These are phyloP conservation scores for Arabidopsis hybrid DNA, from an alignment of 441 rosid genomes.

Conservation along the genomic window DNA sequence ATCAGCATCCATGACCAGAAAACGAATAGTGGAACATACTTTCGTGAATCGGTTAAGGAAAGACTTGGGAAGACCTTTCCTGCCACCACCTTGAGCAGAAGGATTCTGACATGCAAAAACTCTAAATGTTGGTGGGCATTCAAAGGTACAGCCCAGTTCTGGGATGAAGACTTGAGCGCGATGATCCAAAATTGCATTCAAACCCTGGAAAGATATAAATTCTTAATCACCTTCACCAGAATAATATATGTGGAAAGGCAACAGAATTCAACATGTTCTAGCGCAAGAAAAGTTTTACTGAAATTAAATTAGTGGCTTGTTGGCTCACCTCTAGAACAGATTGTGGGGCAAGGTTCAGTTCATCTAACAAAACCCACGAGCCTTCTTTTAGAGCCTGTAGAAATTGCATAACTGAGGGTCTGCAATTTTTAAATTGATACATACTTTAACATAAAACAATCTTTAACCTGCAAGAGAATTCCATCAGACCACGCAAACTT, in stretches of 20 bases:
- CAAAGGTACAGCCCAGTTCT: constrained; percentile 83
- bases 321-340: constrained; percentile 87
- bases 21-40: constrained; percentile 50
- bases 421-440: constrained; percentile 7
- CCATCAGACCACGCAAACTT: constrained; percentile 99
- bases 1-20: constrained; percentile 23
- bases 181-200: constrained; percentile 98
- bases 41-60: constrained; percentile 96
- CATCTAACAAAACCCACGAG: constrained; percentile 98
- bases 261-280: constrained; percentile 15
- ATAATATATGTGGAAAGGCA: constrained; percentile 17
- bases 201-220: constrained; percentile 61
- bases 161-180: constrained; percentile 98
- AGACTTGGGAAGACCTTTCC: constrained; percentile 99
- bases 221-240: constrained; percentile 22
- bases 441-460: constrained; percentile 24
- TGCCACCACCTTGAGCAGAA: constrained; percentile 97
- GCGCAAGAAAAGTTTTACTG: neutral
- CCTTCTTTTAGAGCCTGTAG: constrained; percentile 96
- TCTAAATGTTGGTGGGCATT: constrained; percentile 86
- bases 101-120: constrained; percentile 99
- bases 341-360: constrained; percentile 99
- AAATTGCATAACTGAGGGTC: constrained; percentile 13
- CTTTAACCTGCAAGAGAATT: constrained; percentile 82
- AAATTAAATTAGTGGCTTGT: constrained; percentile 22